Base-by-base conservation (phyloP, 1,284 basidiomycete genomes). In the Cystobasidium sp. region DNA sequence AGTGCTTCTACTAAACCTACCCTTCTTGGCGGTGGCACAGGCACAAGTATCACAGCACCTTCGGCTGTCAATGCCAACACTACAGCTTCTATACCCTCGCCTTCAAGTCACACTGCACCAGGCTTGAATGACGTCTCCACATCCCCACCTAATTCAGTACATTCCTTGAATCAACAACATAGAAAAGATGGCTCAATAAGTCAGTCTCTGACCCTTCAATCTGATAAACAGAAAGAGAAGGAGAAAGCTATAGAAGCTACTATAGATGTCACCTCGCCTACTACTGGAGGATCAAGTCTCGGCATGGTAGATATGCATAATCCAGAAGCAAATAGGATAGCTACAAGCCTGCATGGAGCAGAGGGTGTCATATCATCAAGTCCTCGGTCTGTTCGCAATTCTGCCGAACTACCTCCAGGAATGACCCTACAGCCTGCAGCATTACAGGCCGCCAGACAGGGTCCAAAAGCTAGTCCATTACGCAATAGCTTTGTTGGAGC, bases 1-100 rank as follows among this genome's bases (percentile, higher is more conserved):
- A 66, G 75, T 68, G 91, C 93, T 0, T 93, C 92, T 80, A 98
- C 95, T 6, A 97, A 97, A 82, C 95, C 94, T 1, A 98, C 95
- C 16, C 18, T 49, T 18, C 61, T 63, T 1, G 98, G 61, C n/a
- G 49, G 49, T 51, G 61, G 37, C 8, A 59, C 39, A 4, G 61
- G 61, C 10, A 51, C 44, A 14, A 63, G 61, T n/a, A 63, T 51
- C 22, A 47, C 44, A 37, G n/a, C 44, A 43, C 44, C 61, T 24
- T 63, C 61, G 37, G 41, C 59, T n/a, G 59, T n/a, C n/a, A 49
- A 31, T 63, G 61, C 44, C 49, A 51, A 20, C 6, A 53, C 64
- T 1, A 16, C 24, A 12, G 20, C 51, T 16, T 47, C 47, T 61
- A 37, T 59, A 16, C 44, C 52, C 14, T 67, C 66, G 37, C 51